phyloP scores from a whole-genome alignment of 2,329 filamentous ascomycete species.

The Ustulina deusta region DNA sequence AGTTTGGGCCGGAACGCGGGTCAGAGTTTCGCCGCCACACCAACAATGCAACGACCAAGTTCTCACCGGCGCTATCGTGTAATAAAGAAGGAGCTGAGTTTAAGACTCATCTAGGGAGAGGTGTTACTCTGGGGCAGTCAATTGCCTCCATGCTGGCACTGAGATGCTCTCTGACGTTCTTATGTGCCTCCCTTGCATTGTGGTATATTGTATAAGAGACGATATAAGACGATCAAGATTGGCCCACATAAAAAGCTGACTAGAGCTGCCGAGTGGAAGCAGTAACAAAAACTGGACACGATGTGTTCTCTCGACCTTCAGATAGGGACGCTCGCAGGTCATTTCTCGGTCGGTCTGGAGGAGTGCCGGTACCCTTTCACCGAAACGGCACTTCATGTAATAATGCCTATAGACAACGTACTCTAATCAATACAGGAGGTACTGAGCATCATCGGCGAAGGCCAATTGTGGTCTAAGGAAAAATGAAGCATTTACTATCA shows the following conservation, averaged over 20 bases:
- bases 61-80: neutral
- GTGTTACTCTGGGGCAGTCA: neutral
- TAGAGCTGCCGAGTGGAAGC: neutral
- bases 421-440: neutral
- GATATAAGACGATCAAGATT: neutral
- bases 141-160: neutral
- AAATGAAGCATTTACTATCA: conserved; percentile 12
- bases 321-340: neutral
- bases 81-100: neutral
- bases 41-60: neutral
- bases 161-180: neutral
- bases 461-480: conserved; percentile 4
- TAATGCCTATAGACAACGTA: neutral
- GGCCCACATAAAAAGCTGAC: neutral
- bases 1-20: neutral
- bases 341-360: conserved; percentile 8
- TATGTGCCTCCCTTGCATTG: neutral
- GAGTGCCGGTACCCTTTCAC: neutral
- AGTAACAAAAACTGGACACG: neutral
- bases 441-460: neutral
- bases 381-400: neutral
- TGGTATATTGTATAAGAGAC: neutral
- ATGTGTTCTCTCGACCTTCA: neutral
- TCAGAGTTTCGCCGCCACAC: neutral
- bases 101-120: neutral